phyloP scores from a whole-genome alignment of 768 basidiomycete species.

The Lactarius indigo region DNA sequence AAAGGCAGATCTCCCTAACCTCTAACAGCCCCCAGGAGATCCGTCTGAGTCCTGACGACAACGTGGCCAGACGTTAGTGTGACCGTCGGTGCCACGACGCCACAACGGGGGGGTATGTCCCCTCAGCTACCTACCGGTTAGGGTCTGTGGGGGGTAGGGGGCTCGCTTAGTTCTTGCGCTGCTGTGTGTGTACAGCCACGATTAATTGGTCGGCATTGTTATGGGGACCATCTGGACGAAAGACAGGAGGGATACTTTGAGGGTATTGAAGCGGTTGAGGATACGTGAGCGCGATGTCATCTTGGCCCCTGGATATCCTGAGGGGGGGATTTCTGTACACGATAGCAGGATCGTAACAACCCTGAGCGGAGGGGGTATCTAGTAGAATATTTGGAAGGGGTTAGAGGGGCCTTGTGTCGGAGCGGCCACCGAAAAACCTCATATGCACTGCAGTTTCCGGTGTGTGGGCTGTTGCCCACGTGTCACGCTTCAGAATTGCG shows the following conservation, averaged over 20 bases:
- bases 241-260: background rate
- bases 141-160: background rate
- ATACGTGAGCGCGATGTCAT: background rate
- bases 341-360: background rate
- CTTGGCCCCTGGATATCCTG: background rate
- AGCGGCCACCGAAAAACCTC: conserved; percentile 4
- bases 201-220: background rate
- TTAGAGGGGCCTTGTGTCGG: conserved; percentile 4
- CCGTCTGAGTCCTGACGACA: background rate
- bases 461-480: conserved; percentile 6
- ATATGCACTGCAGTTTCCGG: background rate
- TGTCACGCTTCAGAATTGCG: conserved; percentile 11
- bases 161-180: background rate
- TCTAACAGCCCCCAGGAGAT: background rate
- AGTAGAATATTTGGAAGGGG: conserved; percentile 6
- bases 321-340: background rate
- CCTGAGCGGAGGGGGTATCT: background rate
- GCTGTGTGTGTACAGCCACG: background rate
- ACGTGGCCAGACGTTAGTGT: background rate
- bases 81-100: too few species aligned
- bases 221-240: background rate
- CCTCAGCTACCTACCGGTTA: background rate
- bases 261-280: background rate
- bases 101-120: background rate
- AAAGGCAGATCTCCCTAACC: background rate